These are phyloP conservation scores for Fusarium verticillioides DNA, from an alignment of 2,329 filamentous ascomycete species.

Conservation along the genomic window DNA sequence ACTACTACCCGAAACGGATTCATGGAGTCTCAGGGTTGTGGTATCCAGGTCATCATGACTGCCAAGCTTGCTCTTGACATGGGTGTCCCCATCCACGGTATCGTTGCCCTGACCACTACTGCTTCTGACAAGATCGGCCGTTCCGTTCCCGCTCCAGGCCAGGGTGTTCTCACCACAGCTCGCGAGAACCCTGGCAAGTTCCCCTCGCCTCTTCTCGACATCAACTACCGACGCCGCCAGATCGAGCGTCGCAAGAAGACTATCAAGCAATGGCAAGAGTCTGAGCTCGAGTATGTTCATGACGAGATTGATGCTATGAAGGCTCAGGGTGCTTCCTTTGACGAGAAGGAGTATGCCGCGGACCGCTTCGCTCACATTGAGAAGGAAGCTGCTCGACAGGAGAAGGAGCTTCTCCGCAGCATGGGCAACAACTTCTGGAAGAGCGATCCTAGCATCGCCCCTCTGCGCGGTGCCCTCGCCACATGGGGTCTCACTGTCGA, in stretches of 20 bases:
- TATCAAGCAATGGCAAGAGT: conserved; percentile 97
- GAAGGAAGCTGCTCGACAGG: conserved; percentile 84
- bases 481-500: conserved; percentile 99
- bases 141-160: conserved; percentile 93
- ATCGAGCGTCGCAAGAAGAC: conserved; percentile 93
- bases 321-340: conserved; percentile 76
- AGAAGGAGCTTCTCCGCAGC: conserved; percentile 91
- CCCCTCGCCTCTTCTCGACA: conserved; percentile 94
- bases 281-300: conserved; percentile 90
- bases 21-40: conserved; percentile 99
- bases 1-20: conserved; percentile 98
- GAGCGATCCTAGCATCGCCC: conserved; percentile 90
- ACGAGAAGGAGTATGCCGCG: conserved; percentile 85
- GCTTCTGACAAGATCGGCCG: conserved; percentile 99
- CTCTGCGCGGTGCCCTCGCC: conserved; percentile 92
- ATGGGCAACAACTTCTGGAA: conserved; percentile 99
- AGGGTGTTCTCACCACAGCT: conserved; percentile 95
- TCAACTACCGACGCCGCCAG: conserved; percentile 96
- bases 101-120: conserved; percentile 91
- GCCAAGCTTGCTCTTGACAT: conserved; percentile 95
- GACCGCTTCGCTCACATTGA: conserved; percentile 89
- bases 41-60: conserved; percentile 99
- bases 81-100: conserved; percentile 97
- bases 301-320: conserved; percentile 95
- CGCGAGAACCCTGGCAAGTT: conserved; percentile 92